Evolutionary conservation across 2,329 filamentous ascomycete species (phyloP), one percentile per base, ranked within the genome.

Genomic region (Botrytis pseudocinerea): DNA sequence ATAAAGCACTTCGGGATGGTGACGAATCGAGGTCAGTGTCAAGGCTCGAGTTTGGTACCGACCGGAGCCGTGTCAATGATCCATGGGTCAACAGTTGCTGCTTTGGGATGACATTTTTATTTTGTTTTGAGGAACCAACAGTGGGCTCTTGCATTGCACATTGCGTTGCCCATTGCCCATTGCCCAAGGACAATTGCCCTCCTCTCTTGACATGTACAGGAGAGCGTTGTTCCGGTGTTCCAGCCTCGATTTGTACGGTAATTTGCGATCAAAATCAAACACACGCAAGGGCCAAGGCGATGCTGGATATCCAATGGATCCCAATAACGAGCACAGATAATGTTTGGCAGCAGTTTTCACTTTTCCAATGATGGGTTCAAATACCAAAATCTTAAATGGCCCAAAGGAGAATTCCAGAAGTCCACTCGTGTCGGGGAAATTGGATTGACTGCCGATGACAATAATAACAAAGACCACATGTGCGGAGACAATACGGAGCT

Each of bases 401-500:
- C 40, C 18, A 63, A 63, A 64, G 40, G 20, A 44, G 61, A 64
- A 46, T 32, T 64, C 18, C n/a, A 46, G 8, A 32, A 44, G 61
- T 54, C 35, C 32, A 66, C 35, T 66, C n/a, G 46, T 40, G 46
- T 66, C 16, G 32, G 64, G 32, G 46, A 40, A 54, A 66, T 65
- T 65, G 51, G 63, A 65, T 65, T 38, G 44, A 66, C 63, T 51
- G 63, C 44, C 44, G 63, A 66, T 66, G 64, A 51, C 48, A 66
- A 66, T 66, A 66, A 66, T 22, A 66, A n/a, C 44, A 18, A 51
- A 66, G 25, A 5, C 46, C 32, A 66, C 46, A 66, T 66, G 46
- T 54, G 65, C 48, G 65, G 65, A 68, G 65, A 25, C 51, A 57
- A 16, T 57, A 57, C 51, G 51, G 51, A 32, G 51, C 51, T 57